Base-by-base conservation (phyloP, 306 rosid species). In the Trifolium subterraneum region DNA sequence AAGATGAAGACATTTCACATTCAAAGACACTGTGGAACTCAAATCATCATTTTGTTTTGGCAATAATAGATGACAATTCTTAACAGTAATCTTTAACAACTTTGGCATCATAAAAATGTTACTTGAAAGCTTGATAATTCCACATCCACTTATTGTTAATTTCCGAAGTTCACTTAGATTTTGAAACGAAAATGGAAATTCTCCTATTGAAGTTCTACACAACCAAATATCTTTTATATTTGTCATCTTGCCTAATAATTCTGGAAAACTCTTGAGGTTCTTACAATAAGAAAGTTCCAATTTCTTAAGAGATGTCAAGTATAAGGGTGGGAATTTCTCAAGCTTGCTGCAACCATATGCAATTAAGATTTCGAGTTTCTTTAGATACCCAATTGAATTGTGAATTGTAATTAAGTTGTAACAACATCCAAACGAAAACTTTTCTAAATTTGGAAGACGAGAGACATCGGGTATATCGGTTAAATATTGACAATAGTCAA, bases 161-260 rank as follows among this genome's bases (percentile, higher is more conserved):
- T 1, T 0, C 5, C 14, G 7, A 51, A 78, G 65, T 20, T 45
- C 36, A 50, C 3, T 3, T 4, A 76, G 68, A 35, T 76, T 54
- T 52, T 5, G 45, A 22, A 76, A 13, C 25, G 73, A 76, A 39
- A 4, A 56, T 47, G 81, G 56, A 51, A 78, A 33, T 10, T 69
- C 44, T 15, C 41, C 4, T 9, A 70, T 15, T 4, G 48, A 1
- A 5, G 33, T 38, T 0, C 0, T 0, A 0, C 0, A 0, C 10
- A 62, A 8, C 1, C 0, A 0, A 51, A 78, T 22, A 0, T 1
- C 0, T 23, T 20, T 18, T 15, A 78, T 7, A 1, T 52, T 50
- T 38, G 29, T 12, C 60, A 78, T 78, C 22, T 4, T 11, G 8
- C 13, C 76, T 12, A 50, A 8, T 19, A 78, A 15, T 20, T 78